Conservation (phyloP, 108 stramenopile species). For the Skeletonema costatum region DNA sequence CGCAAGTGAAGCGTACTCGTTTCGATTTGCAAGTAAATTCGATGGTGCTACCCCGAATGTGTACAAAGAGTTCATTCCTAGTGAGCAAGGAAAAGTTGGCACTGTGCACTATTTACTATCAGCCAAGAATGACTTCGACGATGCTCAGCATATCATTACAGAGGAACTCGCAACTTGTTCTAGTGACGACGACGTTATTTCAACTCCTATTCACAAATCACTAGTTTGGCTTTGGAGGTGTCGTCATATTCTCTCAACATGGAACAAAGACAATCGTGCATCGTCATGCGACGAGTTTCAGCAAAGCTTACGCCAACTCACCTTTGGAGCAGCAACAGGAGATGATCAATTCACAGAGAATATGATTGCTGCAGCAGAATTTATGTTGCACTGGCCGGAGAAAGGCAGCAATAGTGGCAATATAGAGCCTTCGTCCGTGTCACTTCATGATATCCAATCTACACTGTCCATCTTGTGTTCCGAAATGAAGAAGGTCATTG, state of each 20-base stretch:
- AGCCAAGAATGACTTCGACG: conserved; percentile 40
- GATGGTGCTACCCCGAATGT: background rate
- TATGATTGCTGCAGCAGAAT: conserved; percentile 52
- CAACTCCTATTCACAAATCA: conserved; percentile 51
- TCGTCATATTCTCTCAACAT: conserved; percentile 39
- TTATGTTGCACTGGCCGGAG: conserved; percentile 58
- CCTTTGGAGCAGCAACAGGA: conserved; percentile 36
- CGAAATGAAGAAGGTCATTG: conserved; percentile 22
- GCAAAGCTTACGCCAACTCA: conserved; percentile 36
- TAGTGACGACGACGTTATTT: conserved; percentile 17
- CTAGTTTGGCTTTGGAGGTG: conserved; percentile 58
- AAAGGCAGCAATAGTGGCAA: conserved; percentile 1
- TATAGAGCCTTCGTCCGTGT: background rate
- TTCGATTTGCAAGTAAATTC: conserved; percentile 16
- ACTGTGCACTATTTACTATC: conserved; percentile 48
- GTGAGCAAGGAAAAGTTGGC: conserved; percentile 31
- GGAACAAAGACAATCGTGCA: conserved; percentile 16
- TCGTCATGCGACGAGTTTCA: conserved; percentile 28
- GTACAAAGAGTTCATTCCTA: conserved; percentile 24
- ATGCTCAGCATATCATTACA: conserved; percentile 43
- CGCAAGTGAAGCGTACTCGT: conserved; percentile 12
- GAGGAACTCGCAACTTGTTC: conserved; percentile 12
- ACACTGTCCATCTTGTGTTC: conserved; percentile 53
- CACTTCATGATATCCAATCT: conserved; percentile 34
- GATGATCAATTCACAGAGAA: conserved; percentile 29